Evolutionary conservation across 1,284 basidiomycete genomes (phyloP), one percentile per base, ranked within the genome.

Genomic region (Xerocomus amazonicus): DNA sequence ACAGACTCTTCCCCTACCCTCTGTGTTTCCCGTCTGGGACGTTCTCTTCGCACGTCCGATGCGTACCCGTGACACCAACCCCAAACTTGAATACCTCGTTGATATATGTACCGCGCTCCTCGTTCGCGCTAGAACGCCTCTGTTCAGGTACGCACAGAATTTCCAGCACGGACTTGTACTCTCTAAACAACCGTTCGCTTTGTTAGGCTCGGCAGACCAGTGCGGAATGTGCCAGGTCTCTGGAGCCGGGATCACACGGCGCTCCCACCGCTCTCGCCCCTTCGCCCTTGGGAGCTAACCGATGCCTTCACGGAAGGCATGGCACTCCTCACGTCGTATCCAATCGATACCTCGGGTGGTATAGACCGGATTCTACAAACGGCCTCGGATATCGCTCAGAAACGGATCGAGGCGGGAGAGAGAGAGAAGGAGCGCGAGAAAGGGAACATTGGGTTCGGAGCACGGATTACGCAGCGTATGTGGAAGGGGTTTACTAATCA

Each of bases 51-150:
- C 83, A 45, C 73, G 75, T 19, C 75, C 78, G 1, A 72, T 74
- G 67, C 70, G 81, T 55, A 74, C 78, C 45, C 76, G 79, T 36
- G 73, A 78, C 43, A 55, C 55, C 16, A 83, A 83, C 57, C 77
- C 78, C 10, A 87, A 84, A 63, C 68, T 88, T 2, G 83, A 88
- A 23, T 75, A 76, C 54, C 71, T 89, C 26, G 58, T 88, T 43
- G 83, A 88, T 55, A 70, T 89, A 29, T 86, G 84, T 54, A 76
- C 81, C 1, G 76, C 79, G 39, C 83, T 89, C 78, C 72, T 88
- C 28, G 67, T 87, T 29, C 75, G 79, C 45, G 75, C 78, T 6
- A 77, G 78, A 38, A 67, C 69, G 2, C 72, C 75, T 28, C 66
- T 89, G 13, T 72, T 81, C 34, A 72, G 78, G 85, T 87, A 58